Evolutionary conservation across 495 filamentous ascomycete species (phyloP), one percentile per base, ranked within the genome.

Genomic region (Penicillium ucsense): DNA sequence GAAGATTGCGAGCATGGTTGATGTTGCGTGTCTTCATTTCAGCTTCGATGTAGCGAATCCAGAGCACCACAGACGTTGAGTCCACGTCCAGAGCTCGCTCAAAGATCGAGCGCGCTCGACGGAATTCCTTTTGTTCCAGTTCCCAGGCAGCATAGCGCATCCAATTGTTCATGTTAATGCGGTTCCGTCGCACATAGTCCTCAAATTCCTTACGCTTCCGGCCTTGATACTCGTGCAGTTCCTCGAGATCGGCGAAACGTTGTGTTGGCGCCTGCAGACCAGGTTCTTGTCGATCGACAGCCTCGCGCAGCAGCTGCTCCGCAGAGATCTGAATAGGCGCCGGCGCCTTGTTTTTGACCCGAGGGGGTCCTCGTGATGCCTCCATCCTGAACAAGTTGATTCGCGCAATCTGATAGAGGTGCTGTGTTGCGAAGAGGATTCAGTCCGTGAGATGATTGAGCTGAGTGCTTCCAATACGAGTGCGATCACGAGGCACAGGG

Each of bases 271-370:
- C 86, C 61, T 94, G 85, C 38, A 97, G 70, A 38, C 79, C 80
- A 28, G 83, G 82, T 64, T 98, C 92, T 73, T 97, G 92, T 46
- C 94, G 85, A 68, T 98, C 94, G 64, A 98, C 94, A 51, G 92
- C 92, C 71, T 98, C 92, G 44, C 92, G 86, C 43, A 98, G 87
- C 52, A 98, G 82, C 75, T 98, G 92, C 71, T 98, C 92, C 54
- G 92, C 92, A 47, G 84, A 89, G 59, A 96, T 94, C 73, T 96
- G 90, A 46, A 85, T 72, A 20, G 84, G 83, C 65, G 83, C 85
- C n/a, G 92, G 73, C 51, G 85, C 85, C 83, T 98, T 98, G 74
- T 98, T 96, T 62, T 95, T 96, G 72, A 98, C 94, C 76, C 89
- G 75, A 4, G 94, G 91, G 45, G 92, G 89, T 57, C 92, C 92